Conservation (phyloP, 108 stramenopile genomes). For the Nitzschia sp. region DNA sequence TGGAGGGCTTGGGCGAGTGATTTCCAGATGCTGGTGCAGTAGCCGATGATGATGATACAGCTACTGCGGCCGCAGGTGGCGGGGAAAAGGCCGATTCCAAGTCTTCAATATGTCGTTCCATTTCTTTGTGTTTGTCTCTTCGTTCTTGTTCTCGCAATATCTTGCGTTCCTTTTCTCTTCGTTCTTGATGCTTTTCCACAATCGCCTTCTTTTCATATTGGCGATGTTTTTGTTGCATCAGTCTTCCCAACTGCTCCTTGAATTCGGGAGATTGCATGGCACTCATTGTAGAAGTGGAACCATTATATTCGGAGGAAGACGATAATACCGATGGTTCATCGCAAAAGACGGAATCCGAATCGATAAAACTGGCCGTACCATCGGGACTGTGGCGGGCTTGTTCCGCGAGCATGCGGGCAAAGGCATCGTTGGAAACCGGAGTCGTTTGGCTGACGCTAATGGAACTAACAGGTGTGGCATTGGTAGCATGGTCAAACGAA, state of each 20-base stretch:
- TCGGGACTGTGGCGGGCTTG: conserved; percentile 3
- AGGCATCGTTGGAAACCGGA: conserved; percentile 26
- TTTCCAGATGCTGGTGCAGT: neutral
- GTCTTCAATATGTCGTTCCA: conserved; percentile 33
- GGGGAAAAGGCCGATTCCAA: conserved; percentile 22
- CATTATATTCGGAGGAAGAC: neutral
- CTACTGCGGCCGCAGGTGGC: neutral
- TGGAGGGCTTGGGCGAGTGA: neutral
- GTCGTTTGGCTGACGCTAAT: neutral
- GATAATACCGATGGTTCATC: neutral
- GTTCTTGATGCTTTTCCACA: conserved; percentile 31
- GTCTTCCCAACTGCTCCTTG: conserved; percentile 13
- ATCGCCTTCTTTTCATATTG: conserved; percentile 41
- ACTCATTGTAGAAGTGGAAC: neutral
- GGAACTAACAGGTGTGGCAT: too few species aligned
- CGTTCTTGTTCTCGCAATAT: conserved; percentile 23
- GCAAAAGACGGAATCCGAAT: conserved; percentile 5
- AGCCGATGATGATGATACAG: neutral
- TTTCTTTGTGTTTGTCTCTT: conserved; percentile 33
- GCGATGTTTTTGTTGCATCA: conserved; percentile 31
- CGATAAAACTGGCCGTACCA: neutral
- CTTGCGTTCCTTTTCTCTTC: conserved; percentile 25
- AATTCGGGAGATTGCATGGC: conserved; percentile 25
- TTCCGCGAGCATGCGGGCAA: conserved; percentile 26
- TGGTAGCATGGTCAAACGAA: neutral